Conservation (phyloP, 352 stramenopile species). For the Saprolegnia parasitica region DNA sequence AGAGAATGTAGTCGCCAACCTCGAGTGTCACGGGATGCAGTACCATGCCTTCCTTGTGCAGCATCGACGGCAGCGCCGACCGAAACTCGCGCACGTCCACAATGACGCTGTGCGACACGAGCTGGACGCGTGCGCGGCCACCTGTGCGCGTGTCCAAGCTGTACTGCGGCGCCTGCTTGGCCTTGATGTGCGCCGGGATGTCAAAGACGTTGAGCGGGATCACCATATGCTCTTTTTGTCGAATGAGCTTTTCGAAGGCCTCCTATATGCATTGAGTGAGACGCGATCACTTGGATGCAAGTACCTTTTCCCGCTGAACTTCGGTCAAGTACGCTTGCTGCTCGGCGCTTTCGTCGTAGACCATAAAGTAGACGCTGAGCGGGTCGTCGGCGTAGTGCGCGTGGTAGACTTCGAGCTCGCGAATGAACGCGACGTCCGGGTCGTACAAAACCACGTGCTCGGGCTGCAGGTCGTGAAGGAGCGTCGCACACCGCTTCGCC, state of each 20-base stretch:
- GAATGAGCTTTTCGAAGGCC: conserved; percentile 94
- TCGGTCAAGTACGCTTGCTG: conserved; percentile 93
- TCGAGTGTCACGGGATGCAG: conserved; percentile 94
- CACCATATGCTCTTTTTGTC: conserved; percentile 91
- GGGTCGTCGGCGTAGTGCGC: conserved; percentile 40
- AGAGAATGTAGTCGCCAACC: conserved; percentile 97
- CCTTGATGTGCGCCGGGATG: conserved; percentile 72
- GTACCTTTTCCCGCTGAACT: conserved; percentile 90
- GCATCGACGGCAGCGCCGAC: conserved; percentile 92
- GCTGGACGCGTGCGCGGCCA: conserved; percentile 39
- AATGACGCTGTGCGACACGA: conserved; percentile 40
- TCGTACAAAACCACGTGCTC: conserved; percentile 93
- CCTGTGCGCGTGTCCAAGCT: conserved; percentile 79
- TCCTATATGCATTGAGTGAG: no score
- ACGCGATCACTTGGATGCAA: no score
- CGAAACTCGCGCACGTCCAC: conserved; percentile 98
- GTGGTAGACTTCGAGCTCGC: conserved; percentile 93
- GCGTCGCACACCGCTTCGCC: conserved; percentile 50
- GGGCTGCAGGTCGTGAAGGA: conserved; percentile 89
- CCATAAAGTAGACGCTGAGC: conserved; percentile 93
- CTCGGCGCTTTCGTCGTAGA: conserved; percentile 95
- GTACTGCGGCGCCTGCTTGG: conserved; percentile 54
- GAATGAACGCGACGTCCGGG: conserved; percentile 91
- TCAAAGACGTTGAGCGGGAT: conserved; percentile 84
- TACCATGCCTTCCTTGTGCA: conserved; percentile 92